Conservation (phyloP, 192 early-diverging fungal species). For the Backusella luteola region DNA sequence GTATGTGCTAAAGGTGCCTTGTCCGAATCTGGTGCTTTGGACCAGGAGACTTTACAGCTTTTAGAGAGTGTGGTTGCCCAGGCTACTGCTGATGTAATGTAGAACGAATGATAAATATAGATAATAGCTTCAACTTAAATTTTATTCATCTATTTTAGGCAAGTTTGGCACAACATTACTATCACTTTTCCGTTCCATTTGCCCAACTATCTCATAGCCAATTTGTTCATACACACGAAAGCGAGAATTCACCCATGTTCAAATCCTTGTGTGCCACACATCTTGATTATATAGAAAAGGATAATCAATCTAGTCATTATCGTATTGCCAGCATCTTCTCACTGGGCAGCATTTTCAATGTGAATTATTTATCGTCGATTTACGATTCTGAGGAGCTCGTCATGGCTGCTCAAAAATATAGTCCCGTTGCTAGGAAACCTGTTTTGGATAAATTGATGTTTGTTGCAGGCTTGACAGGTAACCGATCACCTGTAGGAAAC, state of each 20-base stretch:
- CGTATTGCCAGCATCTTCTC: constrained; percentile 27
- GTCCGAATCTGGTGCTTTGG: neutral
- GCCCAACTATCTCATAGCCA: constrained; percentile 14
- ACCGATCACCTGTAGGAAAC: constrained; percentile 24
- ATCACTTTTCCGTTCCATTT: constrained; percentile 30
- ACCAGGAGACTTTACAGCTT: constrained; percentile 22
- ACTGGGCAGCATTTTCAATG: constrained; percentile 30
- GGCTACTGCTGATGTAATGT: constrained; percentile 20
- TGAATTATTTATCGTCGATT: constrained; percentile 11
- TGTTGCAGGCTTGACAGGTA: constrained; percentile 23
- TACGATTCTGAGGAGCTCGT: neutral
- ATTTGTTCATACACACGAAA: neutral
- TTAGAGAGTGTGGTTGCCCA: constrained; percentile 21
- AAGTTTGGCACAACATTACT: constrained; percentile 16
- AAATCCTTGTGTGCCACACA: constrained; percentile 10
- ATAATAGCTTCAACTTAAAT: neutral
- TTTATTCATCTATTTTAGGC: constrained; percentile 12
- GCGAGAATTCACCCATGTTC: constrained; percentile 1
- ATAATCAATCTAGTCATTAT: constrained; percentile 4
- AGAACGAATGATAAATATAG: neutral
- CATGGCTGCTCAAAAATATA: constrained; percentile 1
- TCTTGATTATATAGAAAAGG: constrained; percentile 15
- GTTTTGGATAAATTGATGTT: constrained; percentile 19
- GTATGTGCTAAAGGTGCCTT: constrained; percentile 16
- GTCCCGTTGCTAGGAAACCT: neutral